Evolutionary conservation across 2,329 filamentous ascomycete genomes (phyloP).

Genomic region (Aureobasidium sp.): DNA sequence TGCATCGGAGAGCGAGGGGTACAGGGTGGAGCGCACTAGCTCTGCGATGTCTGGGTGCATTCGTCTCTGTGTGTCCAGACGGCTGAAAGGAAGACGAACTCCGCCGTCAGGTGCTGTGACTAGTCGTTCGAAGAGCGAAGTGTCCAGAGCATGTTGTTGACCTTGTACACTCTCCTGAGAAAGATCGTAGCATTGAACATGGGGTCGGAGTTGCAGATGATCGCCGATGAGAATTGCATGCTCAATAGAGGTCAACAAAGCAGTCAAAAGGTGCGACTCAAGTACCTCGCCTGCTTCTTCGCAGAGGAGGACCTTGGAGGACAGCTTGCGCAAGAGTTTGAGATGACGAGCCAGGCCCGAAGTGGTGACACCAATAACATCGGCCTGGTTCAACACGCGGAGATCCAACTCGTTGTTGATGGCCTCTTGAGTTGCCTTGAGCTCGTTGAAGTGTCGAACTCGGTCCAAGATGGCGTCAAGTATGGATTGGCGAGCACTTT

Average conservation of each 20-base stretch:
- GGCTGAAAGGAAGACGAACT: conserved; percentile 29
- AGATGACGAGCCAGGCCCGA: conserved; percentile 49
- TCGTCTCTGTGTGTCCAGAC: conserved; percentile 51
- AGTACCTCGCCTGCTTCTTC: conserved; percentile 63
- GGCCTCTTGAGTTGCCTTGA: conserved; percentile 19
- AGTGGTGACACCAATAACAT: conserved; percentile 54
- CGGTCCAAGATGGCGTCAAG: conserved; percentile 18
- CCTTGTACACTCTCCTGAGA: conserved; percentile 44
- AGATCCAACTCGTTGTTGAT: conserved; percentile 33
- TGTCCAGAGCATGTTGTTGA: conserved; percentile 46
- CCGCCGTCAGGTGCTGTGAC: conserved; percentile 23
- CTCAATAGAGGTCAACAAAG: conserved; percentile 51
- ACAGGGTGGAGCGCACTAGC: conserved; percentile 51
- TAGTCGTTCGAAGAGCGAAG: conserved; percentile 55
- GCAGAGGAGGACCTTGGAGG: conserved; percentile 52
- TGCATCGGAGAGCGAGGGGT: conserved; percentile 47
- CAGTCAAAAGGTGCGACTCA: conserved; percentile 53
- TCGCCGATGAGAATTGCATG: conserved; percentile 57
- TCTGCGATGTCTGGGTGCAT: conserved; percentile 57
- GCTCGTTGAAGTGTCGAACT: conserved; percentile 17
- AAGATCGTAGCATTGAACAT: conserved; percentile 44
- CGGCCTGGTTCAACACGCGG: conserved; percentile 33
- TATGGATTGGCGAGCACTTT: conserved; percentile 15
- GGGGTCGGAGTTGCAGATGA: conserved; percentile 52
- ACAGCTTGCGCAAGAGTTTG: conserved; percentile 40